phyloP scores from a whole-genome alignment of 1,284 basidiomycete genomes.

The Cutaneotrichosporon sp. region DNA sequence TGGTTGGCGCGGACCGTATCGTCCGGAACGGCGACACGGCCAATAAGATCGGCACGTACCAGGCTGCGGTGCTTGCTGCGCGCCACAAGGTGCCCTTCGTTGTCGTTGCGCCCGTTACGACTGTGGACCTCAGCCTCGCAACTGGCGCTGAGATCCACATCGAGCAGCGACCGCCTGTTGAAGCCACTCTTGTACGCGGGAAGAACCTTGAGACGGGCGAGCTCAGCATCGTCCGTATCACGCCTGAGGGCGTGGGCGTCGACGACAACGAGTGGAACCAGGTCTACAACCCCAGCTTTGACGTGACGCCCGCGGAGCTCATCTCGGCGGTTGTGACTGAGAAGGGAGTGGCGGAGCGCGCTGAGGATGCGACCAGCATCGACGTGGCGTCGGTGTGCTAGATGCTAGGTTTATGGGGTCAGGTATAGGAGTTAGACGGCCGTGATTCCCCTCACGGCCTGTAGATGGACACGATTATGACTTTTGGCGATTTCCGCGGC shows the following conservation, averaged over 20 bases:
- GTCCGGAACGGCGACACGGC: constrained; percentile 89
- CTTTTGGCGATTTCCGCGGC: neutral
- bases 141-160: constrained; percentile 84
- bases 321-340: constrained; percentile 74
- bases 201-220: constrained; percentile 49
- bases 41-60: constrained; percentile 92
- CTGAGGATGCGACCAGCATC: constrained; percentile 47
- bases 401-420: neutral
- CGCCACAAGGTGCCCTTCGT: constrained; percentile 83
- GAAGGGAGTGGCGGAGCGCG: constrained; percentile 71
- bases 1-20: constrained; percentile 80
- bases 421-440: neutral
- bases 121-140: constrained; percentile 74
- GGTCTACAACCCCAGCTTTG: constrained; percentile 89
- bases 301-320: constrained; percentile 81
- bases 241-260: constrained; percentile 51
- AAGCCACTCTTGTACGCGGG: constrained; percentile 82
- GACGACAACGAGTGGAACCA: constrained; percentile 48
- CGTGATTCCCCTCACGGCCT: constrained; percentile 2
- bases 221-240: constrained; percentile 50
- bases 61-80: constrained; percentile 80
- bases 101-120: constrained; percentile 84
- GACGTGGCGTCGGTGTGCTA: constrained; percentile 45
- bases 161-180: constrained; percentile 78
- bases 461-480: neutral